Conservation (phyloP, 345 rosid genomes). For the Eucalyptus victrix region DNA sequence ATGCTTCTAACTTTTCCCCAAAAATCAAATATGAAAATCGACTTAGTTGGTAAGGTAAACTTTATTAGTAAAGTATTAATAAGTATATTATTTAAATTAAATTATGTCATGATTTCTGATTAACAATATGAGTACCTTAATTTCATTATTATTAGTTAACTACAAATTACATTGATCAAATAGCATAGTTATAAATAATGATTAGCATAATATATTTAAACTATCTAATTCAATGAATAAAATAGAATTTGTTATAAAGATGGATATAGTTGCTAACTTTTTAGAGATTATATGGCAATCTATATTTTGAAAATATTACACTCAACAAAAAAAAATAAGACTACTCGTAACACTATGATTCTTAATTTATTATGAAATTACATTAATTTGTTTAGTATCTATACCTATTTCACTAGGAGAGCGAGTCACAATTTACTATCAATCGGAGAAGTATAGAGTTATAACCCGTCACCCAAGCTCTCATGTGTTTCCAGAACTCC, state of each 20-base stretch:
- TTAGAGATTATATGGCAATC: neutral
- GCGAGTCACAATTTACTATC: fast-evolving
- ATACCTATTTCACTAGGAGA: neutral
- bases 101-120: neutral
- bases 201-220: neutral
- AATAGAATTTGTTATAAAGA: neutral
- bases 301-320: neutral
- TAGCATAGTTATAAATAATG: neutral
- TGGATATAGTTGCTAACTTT: neutral
- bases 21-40: neutral
- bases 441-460: neutral
- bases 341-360: neutral
- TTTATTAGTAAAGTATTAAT: neutral
- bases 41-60: neutral
- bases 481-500: neutral
- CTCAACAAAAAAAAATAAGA: neutral
- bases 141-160: neutral
- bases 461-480: neutral
- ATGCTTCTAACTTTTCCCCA: neutral
- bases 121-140: neutral
- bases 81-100: neutral
- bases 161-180: neutral
- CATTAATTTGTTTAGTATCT: neutral
- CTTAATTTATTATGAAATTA: neutral
- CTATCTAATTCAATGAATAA: neutral